phyloP scores from a whole-genome alignment of 2,329 filamentous ascomycete genomes.

The Calonectria honghensis region DNA sequence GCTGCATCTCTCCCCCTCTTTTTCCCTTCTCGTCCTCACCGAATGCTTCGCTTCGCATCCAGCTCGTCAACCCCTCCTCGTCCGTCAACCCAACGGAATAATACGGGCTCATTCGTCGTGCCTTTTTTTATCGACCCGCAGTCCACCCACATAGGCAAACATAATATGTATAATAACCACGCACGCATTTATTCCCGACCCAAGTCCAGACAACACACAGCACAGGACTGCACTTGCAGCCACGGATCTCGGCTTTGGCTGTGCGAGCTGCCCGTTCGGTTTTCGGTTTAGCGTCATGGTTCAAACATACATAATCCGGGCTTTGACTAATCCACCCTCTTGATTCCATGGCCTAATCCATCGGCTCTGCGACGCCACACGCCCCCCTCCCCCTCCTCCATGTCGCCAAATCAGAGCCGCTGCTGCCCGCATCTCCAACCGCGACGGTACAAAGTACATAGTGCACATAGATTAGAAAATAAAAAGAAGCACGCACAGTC shows the following conservation, averaged over 20 bases:
- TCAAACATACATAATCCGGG: conserved; percentile 9
- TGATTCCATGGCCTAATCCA: conserved; percentile 9
- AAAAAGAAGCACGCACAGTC: conserved; percentile 1
- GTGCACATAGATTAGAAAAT: background rate
- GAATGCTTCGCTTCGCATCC: conserved; percentile 10
- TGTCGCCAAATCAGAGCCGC: conserved; percentile 32
- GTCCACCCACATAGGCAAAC: background rate
- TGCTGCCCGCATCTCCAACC: conserved; percentile 33
- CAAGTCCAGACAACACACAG: background rate
- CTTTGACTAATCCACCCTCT: conserved; percentile 19
- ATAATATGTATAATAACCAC: background rate
- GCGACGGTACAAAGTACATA: conserved; percentile 17
- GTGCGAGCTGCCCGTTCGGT: background rate
- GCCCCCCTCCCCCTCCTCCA: conserved; percentile 36
- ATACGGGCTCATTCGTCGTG: background rate
- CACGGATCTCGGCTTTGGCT: conserved; percentile 17
- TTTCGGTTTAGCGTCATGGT: conserved; percentile 13
- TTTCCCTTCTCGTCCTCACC: conserved; percentile 30
- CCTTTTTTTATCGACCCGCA: background rate
- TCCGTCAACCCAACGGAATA: background rate
- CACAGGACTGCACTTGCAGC: background rate
- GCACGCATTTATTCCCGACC: background rate
- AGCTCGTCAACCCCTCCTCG: background rate
- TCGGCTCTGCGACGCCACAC: conserved; percentile 27
- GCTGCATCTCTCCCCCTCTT: conserved; percentile 29